These are phyloP conservation scores for Turritis glabra DNA, from an alignment of 345 rosid species.

Conservation along the genomic window DNA sequence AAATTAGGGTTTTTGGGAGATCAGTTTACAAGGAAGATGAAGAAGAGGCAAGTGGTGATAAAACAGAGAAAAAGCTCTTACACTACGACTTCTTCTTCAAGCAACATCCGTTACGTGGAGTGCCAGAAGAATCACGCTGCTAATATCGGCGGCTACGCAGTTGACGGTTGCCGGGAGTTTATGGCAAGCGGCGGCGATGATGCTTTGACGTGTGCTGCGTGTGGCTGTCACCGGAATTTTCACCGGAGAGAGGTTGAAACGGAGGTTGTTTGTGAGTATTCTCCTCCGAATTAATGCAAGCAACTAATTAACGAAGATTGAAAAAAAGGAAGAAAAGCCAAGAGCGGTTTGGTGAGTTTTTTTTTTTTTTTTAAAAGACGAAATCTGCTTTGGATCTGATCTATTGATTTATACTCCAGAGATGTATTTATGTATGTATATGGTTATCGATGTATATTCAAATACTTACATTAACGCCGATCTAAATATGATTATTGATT, in stretches of 20 bases:
- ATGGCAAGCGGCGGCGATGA: conserved; percentile 63
- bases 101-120: conserved; percentile 66
- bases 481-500: conserved; percentile 15
- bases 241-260: conserved; percentile 67
- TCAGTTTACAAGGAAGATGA: conserved; percentile 42
- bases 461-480: conserved; percentile 28
- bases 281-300: conserved; percentile 47
- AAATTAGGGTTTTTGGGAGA: conserved; percentile 3
- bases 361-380: neutral
- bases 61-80: conserved; percentile 46
- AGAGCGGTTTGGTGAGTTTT: conserved; percentile 4
- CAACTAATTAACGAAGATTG: neutral
- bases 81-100: conserved; percentile 54
- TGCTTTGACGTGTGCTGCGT: conserved; percentile 72
- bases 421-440: conserved; percentile 13
- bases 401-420: conserved; percentile 4
- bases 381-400: conserved; percentile 9
- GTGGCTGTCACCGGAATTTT: conserved; percentile 76
- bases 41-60: conserved; percentile 73
- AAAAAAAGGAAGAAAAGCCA: neutral
- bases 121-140: conserved; percentile 86
- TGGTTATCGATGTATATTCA: conserved; percentile 26
- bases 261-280: conserved; percentile 59
- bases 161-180: conserved; percentile 86
- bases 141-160: conserved; percentile 64